These are phyloP conservation scores for Trichoderma arundinaceum DNA, from an alignment of 2,329 filamentous ascomycete species.

Conservation along the genomic window DNA sequence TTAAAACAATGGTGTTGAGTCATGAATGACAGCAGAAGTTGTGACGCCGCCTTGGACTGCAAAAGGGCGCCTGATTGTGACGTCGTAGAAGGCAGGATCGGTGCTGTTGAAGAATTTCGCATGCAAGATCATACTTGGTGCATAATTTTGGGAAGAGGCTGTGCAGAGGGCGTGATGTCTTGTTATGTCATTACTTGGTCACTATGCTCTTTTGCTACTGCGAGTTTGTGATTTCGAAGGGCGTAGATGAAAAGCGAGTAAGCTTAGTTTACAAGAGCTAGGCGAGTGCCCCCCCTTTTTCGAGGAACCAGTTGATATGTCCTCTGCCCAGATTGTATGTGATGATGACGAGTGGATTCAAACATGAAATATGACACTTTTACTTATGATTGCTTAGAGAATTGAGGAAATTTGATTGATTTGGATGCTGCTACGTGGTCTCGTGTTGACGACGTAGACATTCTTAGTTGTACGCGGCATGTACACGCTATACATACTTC, in stretches of 20 bases:
- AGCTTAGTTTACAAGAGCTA: background rate
- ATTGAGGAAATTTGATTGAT: no score
- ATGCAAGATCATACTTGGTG: conserved; percentile 2
- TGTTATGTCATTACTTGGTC: background rate
- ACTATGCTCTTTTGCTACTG: background rate
- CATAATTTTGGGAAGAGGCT: background rate
- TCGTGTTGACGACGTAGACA: no score
- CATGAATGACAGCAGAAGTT: background rate
- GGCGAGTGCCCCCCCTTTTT: no score
- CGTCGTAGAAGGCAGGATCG: background rate
- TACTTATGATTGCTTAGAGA: no score
- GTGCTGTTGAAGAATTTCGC: background rate
- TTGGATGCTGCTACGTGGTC: no score
- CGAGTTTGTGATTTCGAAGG: background rate
- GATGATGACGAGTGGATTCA: no score
- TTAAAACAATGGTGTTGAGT: background rate
- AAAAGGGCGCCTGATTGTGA: background rate
- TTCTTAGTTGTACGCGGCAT: no score
- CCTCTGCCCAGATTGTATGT: no score
- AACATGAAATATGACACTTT: no score
- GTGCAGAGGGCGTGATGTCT: no score
- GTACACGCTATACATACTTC: no score
- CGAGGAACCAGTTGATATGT: no score
- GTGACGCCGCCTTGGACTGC: background rate
- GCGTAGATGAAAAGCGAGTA: background rate